Evolutionary conservation across 2,329 filamentous ascomycete genomes (phyloP).

Genomic region (Penicillium rolfsii): DNA sequence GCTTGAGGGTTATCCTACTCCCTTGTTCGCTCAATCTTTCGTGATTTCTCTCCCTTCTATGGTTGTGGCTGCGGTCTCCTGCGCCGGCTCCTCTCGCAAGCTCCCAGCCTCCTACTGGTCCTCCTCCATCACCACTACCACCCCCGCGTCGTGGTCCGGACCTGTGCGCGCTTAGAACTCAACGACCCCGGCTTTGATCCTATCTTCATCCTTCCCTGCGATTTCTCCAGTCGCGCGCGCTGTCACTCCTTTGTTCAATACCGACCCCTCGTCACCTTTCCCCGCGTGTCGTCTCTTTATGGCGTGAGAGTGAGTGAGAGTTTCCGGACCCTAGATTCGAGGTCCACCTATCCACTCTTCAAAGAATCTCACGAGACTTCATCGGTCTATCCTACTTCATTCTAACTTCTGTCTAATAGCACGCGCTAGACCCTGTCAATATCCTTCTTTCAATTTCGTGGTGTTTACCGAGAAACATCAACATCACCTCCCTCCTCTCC

Average conservation of each 20-base stretch:
- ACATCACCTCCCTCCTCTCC: background rate
- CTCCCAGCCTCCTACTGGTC: slow-evolving; percentile 12
- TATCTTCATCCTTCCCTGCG: slow-evolving; percentile 4
- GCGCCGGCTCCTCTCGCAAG: slow-evolving; percentile 17
- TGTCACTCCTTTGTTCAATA: background rate
- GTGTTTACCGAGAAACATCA: slow-evolving; percentile 2
- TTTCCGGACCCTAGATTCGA: slow-evolving; percentile 4
- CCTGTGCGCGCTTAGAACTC: slow-evolving; percentile 18
- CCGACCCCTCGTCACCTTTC: background rate
- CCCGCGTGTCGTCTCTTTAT: slow-evolving; percentile 24
- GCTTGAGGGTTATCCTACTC: slow-evolving; percentile 38
- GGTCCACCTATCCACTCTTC: background rate
- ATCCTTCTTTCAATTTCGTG: background rate
- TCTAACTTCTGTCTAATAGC: background rate
- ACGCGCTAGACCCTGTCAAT: background rate
- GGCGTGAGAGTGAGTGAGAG: slow-evolving; percentile 28
- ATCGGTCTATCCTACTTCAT: slow-evolving; percentile 10
- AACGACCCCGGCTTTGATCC: slow-evolving; percentile 4
- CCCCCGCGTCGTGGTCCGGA: slow-evolving; percentile 21
- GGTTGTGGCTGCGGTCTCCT: slow-evolving; percentile 9
- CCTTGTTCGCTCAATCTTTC: slow-evolving; percentile 11
- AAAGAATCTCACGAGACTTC: background rate
- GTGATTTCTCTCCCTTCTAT: background rate
- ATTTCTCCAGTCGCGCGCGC: background rate
- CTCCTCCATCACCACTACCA: background rate